Evolutionary conservation across 2,329 filamentous ascomycete species (phyloP).

Genomic region (Hymenoscyphus fraxineus): DNA sequence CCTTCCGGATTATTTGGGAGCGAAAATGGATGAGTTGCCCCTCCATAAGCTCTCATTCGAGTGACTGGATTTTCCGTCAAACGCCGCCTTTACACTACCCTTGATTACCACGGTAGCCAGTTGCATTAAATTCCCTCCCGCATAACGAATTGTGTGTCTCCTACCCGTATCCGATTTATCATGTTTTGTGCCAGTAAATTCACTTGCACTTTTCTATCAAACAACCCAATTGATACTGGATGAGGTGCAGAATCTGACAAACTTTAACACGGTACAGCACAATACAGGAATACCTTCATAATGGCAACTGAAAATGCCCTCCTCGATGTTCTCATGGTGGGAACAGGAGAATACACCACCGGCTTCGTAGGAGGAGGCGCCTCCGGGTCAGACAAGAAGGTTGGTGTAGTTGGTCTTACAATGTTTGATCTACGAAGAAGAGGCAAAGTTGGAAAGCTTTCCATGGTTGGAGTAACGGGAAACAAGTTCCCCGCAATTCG

Average conservation of each 20-base stretch:
- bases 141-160: not conserved
- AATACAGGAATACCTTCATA: not conserved
- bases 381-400: constrained; percentile 90
- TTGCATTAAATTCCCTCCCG: not conserved
- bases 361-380: constrained; percentile 82
- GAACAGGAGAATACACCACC: constrained; percentile 95
- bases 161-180: not conserved
- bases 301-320: constrained; percentile 18
- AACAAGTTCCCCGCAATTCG: constrained; percentile 89
- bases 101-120: not conserved
- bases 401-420: constrained; percentile 86
- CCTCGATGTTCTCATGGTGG: constrained; percentile 41
- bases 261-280: not conserved
- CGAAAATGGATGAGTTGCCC: constrained; percentile 12
- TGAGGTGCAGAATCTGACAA: not conserved
- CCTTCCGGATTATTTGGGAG: constrained; percentile 21
- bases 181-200: constrained; percentile 6
- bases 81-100: constrained; percentile 3
- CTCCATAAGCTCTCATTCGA: constrained; percentile 17
- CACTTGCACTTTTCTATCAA: constrained; percentile 9
- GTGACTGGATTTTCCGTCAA: constrained; percentile 10
- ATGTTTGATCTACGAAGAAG: constrained; percentile 84
- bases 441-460: constrained; percentile 80
- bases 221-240: constrained; percentile 5
- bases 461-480: constrained; percentile 88